Evolutionary conservation across 805 yeast genomes (phyloP).

Genomic region (Pichia cephalocereana): DNA sequence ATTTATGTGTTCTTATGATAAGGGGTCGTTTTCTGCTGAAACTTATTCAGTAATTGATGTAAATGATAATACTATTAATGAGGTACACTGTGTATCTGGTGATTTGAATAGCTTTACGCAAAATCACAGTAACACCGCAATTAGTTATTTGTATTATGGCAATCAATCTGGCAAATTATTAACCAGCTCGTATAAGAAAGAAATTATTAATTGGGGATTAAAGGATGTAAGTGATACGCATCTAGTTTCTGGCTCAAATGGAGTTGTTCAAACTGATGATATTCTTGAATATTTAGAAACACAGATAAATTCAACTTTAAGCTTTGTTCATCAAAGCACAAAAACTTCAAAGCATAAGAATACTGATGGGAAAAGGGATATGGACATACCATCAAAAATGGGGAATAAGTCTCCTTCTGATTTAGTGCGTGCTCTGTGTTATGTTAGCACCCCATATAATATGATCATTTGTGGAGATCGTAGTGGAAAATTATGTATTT

Average conservation of each 20-base stretch:
- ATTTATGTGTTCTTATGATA: constrained; percentile 19
- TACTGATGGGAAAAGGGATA: not conserved
- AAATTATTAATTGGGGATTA: constrained; percentile 14
- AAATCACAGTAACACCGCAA: constrained; percentile 21
- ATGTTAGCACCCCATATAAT: constrained; percentile 20
- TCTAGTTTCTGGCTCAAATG: constrained; percentile 10
- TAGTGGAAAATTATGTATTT: constrained; percentile 56
- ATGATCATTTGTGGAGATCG: constrained; percentile 61
- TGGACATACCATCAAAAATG: constrained; percentile 1
- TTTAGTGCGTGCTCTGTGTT: constrained; percentile 2
- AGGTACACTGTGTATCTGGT: constrained; percentile 12
- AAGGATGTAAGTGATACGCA: constrained; percentile 29
- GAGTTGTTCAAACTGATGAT: constrained; percentile 13
- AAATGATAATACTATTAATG: constrained; percentile 17
- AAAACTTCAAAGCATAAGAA: constrained; percentile 3
- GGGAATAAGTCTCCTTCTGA: constrained; percentile 12
- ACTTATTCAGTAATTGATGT: constrained; percentile 19
- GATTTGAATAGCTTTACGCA: constrained; percentile 7
- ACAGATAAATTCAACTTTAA: constrained; percentile 31
- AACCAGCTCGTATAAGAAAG: constrained; percentile 13
- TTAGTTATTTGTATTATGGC: constrained; percentile 5
- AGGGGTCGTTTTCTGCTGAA: constrained; percentile 15
- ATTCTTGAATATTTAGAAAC: constrained; percentile 21
- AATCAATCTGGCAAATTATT: constrained; percentile 9
- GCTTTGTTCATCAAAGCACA: constrained; percentile 33